Base-by-base conservation (phyloP, 2,329 filamentous ascomycete species). In the Botrytis fabae region DNA sequence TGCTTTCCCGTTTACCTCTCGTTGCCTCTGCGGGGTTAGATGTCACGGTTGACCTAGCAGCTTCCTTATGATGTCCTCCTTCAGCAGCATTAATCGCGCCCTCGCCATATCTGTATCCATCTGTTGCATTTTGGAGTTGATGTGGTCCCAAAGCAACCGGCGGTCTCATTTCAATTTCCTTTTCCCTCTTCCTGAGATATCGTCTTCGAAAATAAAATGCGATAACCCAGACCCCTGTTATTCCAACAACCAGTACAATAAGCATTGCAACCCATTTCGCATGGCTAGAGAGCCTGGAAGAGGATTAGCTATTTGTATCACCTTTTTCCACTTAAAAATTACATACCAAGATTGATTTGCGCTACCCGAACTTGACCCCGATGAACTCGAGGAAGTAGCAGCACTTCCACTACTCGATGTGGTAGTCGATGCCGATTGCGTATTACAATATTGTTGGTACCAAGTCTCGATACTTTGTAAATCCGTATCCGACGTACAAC, bases 261-360 rank as follows among this genome's bases (percentile, higher is more conserved):
- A 96, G 85, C 86, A 96, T 93, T 75, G 95, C 86, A 63, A 97
- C 88, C 93, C 93, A 97, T 84, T 90, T 87, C 85, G 89, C 93
- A 81, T 95, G 93, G 42, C 84, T 86, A 12, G 87, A 85, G 68
- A 93, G 83, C 92, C 92, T 93, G 51, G 5, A 48, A 42, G 25
- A 6, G 63, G 14, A 40, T 72, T 51, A 57, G 40, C 35, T n/a
- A 42, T 8, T 28, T 54, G 4, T 6, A 40, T 22, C 8, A 40
- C 14, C 40, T 38, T 54, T 54, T 25, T 20, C 12, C 22, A n/a
- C 28, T 8, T 22, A 35, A 25, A 14, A 60, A 28, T 38, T 54
- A 40, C 70, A 65, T 77, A 72, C 73, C 78, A 79, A 63, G 61
- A 40, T 14, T 65, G 40, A 68, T 46, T 71, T 40, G 5, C 25